Conservation (phyloP, 2,329 filamentous ascomycete species). For the Niveomyces coronatus region DNA sequence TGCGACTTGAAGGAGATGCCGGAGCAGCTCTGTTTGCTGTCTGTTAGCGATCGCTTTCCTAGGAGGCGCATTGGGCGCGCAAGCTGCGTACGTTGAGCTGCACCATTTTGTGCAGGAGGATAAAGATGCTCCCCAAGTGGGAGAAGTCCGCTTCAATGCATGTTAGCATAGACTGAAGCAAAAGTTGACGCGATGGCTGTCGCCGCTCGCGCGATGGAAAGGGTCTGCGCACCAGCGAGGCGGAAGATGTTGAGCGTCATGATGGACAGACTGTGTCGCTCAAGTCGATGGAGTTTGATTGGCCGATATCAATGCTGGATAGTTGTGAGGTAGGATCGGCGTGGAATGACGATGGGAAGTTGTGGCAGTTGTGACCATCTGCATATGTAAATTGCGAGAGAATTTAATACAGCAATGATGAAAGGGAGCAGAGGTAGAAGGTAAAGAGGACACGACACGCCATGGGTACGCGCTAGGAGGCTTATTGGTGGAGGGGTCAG, state of each 20-base stretch:
- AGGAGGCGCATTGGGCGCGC: background rate
- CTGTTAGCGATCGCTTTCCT: slow-evolving; percentile 14
- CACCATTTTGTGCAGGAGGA: slow-evolving; percentile 94
- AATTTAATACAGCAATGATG: no score
- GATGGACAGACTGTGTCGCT: slow-evolving; percentile 11
- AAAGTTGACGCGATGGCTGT: slow-evolving; percentile 9
- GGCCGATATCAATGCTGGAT: background rate
- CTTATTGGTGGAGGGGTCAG: slow-evolving; percentile 13
- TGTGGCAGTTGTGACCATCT: background rate
- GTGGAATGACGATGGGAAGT: background rate
- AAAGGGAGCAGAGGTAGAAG: slow-evolving; percentile 4
- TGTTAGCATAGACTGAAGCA: slow-evolving; percentile 16
- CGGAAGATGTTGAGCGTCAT: slow-evolving; percentile 50
- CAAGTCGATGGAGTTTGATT: background rate
- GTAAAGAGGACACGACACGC: slow-evolving; percentile 18
- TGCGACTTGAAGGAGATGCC: slow-evolving; percentile 99
- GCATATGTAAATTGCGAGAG: slow-evolving; percentile 1
- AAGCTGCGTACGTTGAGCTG: slow-evolving; percentile 67
- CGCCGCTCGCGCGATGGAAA: background rate
- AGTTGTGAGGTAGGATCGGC: background rate
- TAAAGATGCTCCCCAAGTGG: slow-evolving; percentile 88
- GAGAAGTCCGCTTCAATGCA: slow-evolving; percentile 69
- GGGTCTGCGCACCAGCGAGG: slow-evolving; percentile 37
- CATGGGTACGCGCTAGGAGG: slow-evolving; percentile 15
- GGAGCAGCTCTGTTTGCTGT: slow-evolving; percentile 85